Conservation (phyloP, 2,329 filamentous ascomycete species). For the Aspergillus proliferans region DNA sequence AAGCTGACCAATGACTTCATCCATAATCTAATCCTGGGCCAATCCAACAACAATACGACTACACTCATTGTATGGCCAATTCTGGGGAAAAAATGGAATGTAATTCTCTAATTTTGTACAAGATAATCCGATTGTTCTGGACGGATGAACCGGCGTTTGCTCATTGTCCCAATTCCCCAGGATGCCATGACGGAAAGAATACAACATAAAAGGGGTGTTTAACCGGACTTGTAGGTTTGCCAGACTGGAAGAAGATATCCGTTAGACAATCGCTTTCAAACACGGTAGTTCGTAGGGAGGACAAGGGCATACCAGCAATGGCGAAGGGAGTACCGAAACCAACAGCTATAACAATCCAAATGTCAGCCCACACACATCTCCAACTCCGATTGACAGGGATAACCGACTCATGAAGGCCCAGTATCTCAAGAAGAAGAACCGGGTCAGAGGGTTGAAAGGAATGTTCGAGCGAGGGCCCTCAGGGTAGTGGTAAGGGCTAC, state of each 20-base stretch:
- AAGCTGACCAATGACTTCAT: constrained; percentile 40
- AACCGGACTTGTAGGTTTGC: constrained; percentile 60
- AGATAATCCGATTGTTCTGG: constrained; percentile 25
- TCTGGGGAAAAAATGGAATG: constrained; percentile 17
- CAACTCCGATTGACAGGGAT: constrained; percentile 4
- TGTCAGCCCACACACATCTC: constrained; percentile 30
- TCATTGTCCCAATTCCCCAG: constrained; percentile 12
- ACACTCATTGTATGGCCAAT: background rate
- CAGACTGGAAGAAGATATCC: constrained; percentile 46
- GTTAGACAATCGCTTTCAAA: constrained; percentile 13
- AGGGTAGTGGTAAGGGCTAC: constrained; percentile 95
- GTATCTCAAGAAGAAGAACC: constrained; percentile 76
- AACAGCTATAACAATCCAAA: constrained; percentile 37
- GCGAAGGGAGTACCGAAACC: constrained; percentile 57
- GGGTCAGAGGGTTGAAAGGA: constrained; percentile 92
- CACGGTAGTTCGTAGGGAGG: background rate
- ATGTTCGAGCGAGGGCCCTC: constrained; percentile 93
- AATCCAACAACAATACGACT: background rate
- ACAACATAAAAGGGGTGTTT: constrained; percentile 17
- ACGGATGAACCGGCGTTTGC: constrained; percentile 16
- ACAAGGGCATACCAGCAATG: constrained; percentile 53
- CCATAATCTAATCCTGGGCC: constrained; percentile 27
- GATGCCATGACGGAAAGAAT: constrained; percentile 14
- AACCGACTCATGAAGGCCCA: constrained; percentile 68
- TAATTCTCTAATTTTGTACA: constrained; percentile 37